Base-by-base conservation (phyloP, 1,139 yeast genomes). In the Taphrina communis region DNA sequence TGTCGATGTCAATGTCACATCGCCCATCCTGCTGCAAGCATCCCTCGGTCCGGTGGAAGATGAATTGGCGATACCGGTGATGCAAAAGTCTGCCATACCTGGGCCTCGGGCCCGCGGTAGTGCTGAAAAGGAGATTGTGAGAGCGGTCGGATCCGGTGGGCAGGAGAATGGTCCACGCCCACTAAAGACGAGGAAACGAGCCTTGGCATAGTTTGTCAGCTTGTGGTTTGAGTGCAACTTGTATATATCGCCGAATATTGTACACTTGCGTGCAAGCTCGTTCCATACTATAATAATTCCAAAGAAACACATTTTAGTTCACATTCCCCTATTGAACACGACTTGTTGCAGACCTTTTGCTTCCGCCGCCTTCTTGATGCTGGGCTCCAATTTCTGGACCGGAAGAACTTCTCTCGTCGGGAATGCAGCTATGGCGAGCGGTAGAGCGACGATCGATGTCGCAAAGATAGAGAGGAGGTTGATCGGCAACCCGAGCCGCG, bases 341-440 rank as follows among this genome's bases (percentile, higher is more conserved):
- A 63, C 67, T 36, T 35, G 46, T 11, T 25, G 19, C n/a, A 55
- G 36, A 8, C 59, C 61, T 11, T 14, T 12, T 36, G 46, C 56
- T 36, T 17, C 19, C n/a, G 48, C 61, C 42, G 17, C 25, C 25
- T 17, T n/a, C 19, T 51, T 46, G 21, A 63, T 39, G 36, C 36
- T 48, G 2, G 56, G 17, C 17, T 63, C 67, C 35, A 63, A 39
- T 41, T 63, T 44, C 6, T 44, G 39, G 9, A 51, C 55, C 1
- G 44, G 50, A 9, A 63, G 39, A 17, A 35, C n/a, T 36, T 63
- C 67, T 35, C 61, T 42, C 21, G 59, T 56, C 5, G 99, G 99
- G 85, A 94, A 94, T 2, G 92, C 89, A 1, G 93, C 99, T 76
- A 94, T 82, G 0, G 99, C 98, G 81, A 94, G 90, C 12, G 99